Base-by-base conservation (phyloP, 768 basidiomycete species). In the Tricholomella constricta region DNA sequence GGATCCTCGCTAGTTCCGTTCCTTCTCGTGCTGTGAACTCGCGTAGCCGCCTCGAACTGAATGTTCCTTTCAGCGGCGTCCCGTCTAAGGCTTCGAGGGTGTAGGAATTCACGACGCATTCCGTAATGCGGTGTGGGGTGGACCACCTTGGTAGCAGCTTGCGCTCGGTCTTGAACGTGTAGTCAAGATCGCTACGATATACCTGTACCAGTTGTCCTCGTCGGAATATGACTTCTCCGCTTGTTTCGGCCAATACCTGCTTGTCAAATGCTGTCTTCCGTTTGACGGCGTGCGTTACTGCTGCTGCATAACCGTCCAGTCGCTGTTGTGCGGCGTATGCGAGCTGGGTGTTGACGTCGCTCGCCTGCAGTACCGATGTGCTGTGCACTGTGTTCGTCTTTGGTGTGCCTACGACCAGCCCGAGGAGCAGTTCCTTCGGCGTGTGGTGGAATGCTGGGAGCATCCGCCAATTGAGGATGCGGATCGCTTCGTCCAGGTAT, bases 121-220 rank as follows among this genome's bases (percentile, higher is more conserved):
- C 36, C 2, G 32, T 29, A 12, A 48, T 38, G 6, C 52, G 25
- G 17, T 43, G 31, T 4, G 69, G 72, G 10, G 49, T 47, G 2
- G 69, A 72, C 69, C 69, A 75, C 22, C 55, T 65, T 1, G 65
- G 64, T 7, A 62, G 23, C 5, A 73, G 42, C 45, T 75, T 75
- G 15, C 60, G 27, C 22, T 63, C 55, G 1, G 62, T 61, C 17
- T 54, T 57, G 45, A 68, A 59, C 1, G 66, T 73, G 45, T 63
- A 56, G 25, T 65, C 66, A 3, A 64, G 59, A 8, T 64, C 52
- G 9, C 50, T 68, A 11, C 62, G 37, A 19, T 65, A 65, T 0
- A 72, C 55, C 54, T 74, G 71, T 4, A 71, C 66, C 1, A 74
- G 61, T 10, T 72, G 50, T 0, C 68, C 66, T 7, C 11, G 8